phyloP scores from a whole-genome alignment of 129 eudicot genomes.

The Lonicera japonica region DNA sequence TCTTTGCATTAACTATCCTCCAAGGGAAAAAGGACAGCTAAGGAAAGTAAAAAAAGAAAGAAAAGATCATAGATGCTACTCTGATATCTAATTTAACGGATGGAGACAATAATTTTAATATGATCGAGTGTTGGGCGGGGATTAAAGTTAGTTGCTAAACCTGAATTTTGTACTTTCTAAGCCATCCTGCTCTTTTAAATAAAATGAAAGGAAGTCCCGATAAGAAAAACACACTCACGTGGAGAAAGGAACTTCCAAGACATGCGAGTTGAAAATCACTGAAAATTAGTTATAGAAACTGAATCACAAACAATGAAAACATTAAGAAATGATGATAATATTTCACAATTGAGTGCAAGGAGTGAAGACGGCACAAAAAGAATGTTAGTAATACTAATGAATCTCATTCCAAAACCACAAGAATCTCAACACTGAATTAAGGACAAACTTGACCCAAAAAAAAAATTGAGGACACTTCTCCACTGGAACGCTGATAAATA shows the following conservation, averaged over 20 bases:
- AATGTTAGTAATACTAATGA: not conserved
- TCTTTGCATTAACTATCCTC: not conserved
- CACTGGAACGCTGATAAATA: too few species aligned
- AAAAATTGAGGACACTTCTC: not conserved
- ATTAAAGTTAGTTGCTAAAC: constrained; percentile 17
- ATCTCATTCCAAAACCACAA: not conserved
- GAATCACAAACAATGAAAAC: constrained; percentile 32
- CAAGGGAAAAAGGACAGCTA: not conserved
- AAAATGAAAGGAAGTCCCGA: constrained; percentile 90
- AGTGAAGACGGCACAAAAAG: not conserved
- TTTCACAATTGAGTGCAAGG: not conserved
- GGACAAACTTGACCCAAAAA: too few species aligned
- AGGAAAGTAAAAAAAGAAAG: not conserved
- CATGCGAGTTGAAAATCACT: constrained; percentile 96
- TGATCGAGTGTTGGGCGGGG: not conserved
- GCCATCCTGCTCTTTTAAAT: constrained; percentile 91
- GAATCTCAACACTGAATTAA: not conserved
- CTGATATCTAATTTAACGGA: not conserved
- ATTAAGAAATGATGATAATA: not conserved
- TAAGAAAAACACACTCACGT: constrained; percentile 86
- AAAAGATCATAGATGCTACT: not conserved
- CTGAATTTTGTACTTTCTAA: constrained; percentile 97
- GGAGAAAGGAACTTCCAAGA: constrained; percentile 94
- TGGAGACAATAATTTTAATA: not conserved
- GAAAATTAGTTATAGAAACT: constrained; percentile 85